These are phyloP conservation scores for Paulownia fortunei DNA, from an alignment of 257 asterid genomes.

Conservation along the genomic window DNA sequence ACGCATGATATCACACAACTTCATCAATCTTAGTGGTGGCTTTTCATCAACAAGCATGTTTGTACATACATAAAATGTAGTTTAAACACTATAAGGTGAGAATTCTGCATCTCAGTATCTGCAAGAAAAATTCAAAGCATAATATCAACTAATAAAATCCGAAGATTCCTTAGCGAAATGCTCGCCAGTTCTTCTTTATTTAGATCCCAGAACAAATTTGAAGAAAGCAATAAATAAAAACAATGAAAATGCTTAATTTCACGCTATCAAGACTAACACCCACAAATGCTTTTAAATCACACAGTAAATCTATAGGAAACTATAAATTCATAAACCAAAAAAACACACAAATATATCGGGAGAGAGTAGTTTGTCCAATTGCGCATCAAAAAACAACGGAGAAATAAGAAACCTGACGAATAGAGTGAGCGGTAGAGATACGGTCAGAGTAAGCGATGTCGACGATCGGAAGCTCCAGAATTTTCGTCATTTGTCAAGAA, in stretches of 20 bases:
- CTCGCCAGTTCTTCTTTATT: not conserved
- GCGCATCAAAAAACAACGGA: no score
- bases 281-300: not conserved
- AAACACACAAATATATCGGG: no score
- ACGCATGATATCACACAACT: not conserved
- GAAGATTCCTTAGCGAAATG: not conserved
- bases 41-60: not conserved
- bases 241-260: not conserved
- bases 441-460: constrained; percentile 52
- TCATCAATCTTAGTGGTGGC: not conserved
- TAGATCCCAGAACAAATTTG: not conserved
- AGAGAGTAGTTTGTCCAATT: not conserved
- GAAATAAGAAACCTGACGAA: constrained; percentile 51
- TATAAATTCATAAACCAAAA: not conserved
- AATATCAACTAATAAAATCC: not conserved
- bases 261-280: no score
- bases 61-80: not conserved
- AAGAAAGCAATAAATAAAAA: no score
- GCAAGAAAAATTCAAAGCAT: not conserved
- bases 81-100: not conserved
- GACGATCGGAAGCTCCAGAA: constrained; percentile 55
- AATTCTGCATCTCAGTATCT: not conserved
- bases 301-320: not conserved
- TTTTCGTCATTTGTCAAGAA: constrained; percentile 39
- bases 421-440: constrained; percentile 46